Conservation (phyloP, 352 stramenopile species). For the Globisporangium middletonii region DNA sequence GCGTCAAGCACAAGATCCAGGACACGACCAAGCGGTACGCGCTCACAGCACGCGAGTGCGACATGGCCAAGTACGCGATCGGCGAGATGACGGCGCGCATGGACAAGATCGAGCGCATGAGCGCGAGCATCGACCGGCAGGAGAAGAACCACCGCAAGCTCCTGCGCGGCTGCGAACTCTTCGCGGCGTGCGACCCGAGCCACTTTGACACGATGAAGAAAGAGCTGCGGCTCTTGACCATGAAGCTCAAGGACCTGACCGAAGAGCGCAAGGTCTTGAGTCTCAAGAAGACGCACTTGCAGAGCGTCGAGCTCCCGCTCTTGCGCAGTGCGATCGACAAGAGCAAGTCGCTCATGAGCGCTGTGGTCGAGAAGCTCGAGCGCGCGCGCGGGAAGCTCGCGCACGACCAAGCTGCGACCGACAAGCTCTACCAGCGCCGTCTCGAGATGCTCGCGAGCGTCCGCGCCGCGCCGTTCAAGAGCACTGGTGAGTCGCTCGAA, state of each 20-base stretch:
- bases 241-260: slow-evolving; percentile 62
- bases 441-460: slow-evolving; percentile 74
- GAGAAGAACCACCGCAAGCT: slow-evolving; percentile 70
- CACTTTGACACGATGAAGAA: slow-evolving; percentile 71
- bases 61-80: slow-evolving; percentile 69
- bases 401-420: slow-evolving; percentile 57
- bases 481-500: slow-evolving; percentile 14
- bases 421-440: slow-evolving; percentile 61
- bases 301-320: slow-evolving; percentile 47
- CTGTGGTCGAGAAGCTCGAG: slow-evolving; percentile 65
- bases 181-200: slow-evolving; percentile 39
- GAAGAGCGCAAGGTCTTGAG: slow-evolving; percentile 65
- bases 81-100: slow-evolving; percentile 70
- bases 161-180: slow-evolving; percentile 56
- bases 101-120: slow-evolving; percentile 58
- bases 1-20: slow-evolving; percentile 50
- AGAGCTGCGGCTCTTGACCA: slow-evolving; percentile 55
- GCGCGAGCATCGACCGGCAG: slow-evolving; percentile 60
- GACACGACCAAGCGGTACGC: slow-evolving; percentile 61
- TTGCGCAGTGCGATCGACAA: slow-evolving; percentile 43
- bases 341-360: slow-evolving; percentile 58
- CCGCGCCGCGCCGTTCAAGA: slow-evolving; percentile 19
- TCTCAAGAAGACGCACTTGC: slow-evolving; percentile 55
- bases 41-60: slow-evolving; percentile 62
- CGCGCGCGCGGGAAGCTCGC: slow-evolving; percentile 50